A percentile compares a stretch with the other conserved stretches of the same genome.
phyloP scores from a whole-genome alignment of 2,329 filamentous ascomycete species.

The Cladosporium sp. region DNA sequence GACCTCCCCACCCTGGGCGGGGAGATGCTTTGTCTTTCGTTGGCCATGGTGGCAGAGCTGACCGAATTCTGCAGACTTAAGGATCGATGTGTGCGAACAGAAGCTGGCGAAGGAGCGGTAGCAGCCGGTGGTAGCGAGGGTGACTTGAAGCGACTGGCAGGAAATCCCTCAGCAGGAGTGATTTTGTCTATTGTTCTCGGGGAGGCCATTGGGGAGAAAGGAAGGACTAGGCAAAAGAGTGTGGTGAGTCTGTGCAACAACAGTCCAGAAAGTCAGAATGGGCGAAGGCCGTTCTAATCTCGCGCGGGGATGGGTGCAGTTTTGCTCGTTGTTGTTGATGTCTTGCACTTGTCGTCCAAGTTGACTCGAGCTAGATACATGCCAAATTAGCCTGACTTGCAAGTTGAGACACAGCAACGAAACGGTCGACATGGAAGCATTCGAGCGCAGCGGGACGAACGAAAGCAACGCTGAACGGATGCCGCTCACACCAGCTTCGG shows the following conservation, averaged over 20 bases:
- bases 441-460: background rate
- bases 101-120: conserved; percentile 8
- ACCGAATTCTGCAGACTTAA: background rate
- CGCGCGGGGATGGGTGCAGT: conserved; percentile 1
- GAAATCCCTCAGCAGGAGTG: background rate
- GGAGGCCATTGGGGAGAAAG: conserved; percentile 6
- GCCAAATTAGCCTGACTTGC: conserved; percentile 11
- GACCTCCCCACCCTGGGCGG: background rate
- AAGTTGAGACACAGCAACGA: conserved; percentile 12
- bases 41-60: background rate
- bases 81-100: background rate
- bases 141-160: conserved; percentile 13
- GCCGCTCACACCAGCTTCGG: background rate
- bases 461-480: background rate
- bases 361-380: background rate
- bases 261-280: background rate
- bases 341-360: conserved; percentile 8
- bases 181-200: background rate
- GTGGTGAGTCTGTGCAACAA: conserved; percentile 10
- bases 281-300: conserved; percentile 3
- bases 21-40: conserved; percentile 8
- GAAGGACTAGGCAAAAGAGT: background rate
- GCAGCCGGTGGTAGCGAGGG: conserved; percentile 1
- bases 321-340: conserved; percentile 17
- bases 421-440: conserved; percentile 7